Conservation (phyloP, 1,284 basidiomycete species). For the Trichosporon ovoides region DNA sequence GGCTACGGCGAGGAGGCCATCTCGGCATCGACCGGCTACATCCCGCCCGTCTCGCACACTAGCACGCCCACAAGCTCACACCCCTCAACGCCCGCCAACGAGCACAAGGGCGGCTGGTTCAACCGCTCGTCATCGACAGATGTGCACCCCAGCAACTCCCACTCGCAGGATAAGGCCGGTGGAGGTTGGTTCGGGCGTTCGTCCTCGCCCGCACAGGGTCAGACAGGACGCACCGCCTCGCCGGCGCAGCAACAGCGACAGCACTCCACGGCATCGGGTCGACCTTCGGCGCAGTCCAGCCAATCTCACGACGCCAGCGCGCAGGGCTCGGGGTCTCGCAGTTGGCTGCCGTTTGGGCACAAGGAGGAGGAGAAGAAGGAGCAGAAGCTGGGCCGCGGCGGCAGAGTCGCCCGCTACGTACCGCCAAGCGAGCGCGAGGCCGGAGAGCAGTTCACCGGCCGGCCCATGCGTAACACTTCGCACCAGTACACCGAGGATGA, state of each 20-base stretch:
- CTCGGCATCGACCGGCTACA: neutral
- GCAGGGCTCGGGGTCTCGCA: neutral
- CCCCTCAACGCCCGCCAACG: neutral
- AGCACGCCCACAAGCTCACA: neutral
- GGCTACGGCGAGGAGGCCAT: neutral
- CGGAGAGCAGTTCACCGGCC: constrained; percentile 1
- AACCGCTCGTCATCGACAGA: neutral
- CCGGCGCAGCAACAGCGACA: neutral
- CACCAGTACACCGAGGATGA: constrained; percentile 1
- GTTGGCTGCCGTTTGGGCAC: neutral
- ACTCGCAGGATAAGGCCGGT: neutral
- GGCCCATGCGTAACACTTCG: neutral
- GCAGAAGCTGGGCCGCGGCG: neutral
- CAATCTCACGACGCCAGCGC: neutral
- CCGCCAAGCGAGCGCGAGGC: constrained; percentile 17
- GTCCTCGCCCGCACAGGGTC: neutral
- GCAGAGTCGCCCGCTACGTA: constrained; percentile 10
- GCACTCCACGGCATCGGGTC: no score
- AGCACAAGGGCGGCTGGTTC: neutral
- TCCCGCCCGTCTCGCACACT: neutral
- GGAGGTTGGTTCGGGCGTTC: constrained; percentile 2
- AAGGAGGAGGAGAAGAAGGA: constrained; percentile 5
- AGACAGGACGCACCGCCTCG: neutral
- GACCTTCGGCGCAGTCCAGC: no score
- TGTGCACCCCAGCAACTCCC: neutral